phyloP scores from a whole-genome alignment of 495 filamentous ascomycete genomes.

The Aspergillus sparsus region DNA sequence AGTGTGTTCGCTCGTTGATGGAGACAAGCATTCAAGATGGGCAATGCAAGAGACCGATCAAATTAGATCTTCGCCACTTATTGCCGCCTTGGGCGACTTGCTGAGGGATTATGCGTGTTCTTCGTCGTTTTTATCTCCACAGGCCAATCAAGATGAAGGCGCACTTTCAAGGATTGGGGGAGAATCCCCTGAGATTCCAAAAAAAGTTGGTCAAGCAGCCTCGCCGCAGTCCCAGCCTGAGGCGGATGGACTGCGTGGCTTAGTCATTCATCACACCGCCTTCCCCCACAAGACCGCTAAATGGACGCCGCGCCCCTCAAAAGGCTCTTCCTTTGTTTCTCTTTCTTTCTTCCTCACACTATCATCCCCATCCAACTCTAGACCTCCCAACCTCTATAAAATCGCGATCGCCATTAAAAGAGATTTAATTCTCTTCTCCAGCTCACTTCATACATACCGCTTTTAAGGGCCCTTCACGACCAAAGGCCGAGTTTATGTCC shows the following conservation, averaged over 20 bases:
- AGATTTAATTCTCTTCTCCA: constrained; percentile 43
- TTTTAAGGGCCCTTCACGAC: constrained; percentile 47
- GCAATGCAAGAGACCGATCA: no score
- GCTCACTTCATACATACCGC: constrained; percentile 37
- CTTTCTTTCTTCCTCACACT: constrained; percentile 32
- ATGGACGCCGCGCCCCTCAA: constrained; percentile 35
- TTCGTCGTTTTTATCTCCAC: no score
- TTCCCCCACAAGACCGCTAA: constrained; percentile 36
- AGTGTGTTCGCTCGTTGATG: no score
- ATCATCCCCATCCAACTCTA: constrained; percentile 21
- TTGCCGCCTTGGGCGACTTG: constrained; percentile 11
- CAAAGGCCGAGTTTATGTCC: constrained; percentile 90
- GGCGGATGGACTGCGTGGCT: constrained; percentile 7
- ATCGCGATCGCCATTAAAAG: constrained; percentile 32
- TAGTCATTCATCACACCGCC: constrained; percentile 38
- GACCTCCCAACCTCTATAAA: constrained; percentile 12
- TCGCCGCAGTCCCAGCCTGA: no score
- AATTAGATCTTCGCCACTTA: constrained; percentile 5
- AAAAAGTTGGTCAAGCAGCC: no score
- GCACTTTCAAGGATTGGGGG: no score
- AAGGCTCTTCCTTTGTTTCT: constrained; percentile 41
- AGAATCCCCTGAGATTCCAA: no score
- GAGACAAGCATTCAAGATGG: no score
- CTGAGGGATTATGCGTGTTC: neutral
- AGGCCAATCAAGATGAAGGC: no score